phyloP scores from a whole-genome alignment of 371 early-diverging fungal genomes.

The Actinomucor elegans region DNA sequence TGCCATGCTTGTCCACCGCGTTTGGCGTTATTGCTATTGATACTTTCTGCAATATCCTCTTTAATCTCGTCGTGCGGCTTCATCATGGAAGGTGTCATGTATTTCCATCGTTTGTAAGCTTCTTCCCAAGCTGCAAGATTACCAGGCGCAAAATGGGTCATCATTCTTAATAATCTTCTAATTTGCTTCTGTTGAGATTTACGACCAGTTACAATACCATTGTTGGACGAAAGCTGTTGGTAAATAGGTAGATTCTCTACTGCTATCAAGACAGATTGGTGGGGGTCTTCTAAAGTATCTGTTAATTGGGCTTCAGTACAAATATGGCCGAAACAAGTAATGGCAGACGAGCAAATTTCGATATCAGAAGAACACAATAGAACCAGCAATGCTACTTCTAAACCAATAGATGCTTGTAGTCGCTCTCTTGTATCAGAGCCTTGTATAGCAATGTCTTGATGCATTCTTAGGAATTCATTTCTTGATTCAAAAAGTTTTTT shows the following conservation, averaged over 20 bases:
- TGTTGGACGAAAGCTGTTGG: constrained; percentile 62
- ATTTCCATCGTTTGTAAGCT: constrained; percentile 78
- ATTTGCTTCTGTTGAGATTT: constrained; percentile 82
- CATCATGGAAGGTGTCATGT: constrained; percentile 56
- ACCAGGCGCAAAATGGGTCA: constrained; percentile 72
- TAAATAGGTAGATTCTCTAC: constrained; percentile 75
- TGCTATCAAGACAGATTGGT: constrained; percentile 58
- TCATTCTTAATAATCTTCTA: constrained; percentile 67
- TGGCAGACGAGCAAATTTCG: constrained; percentile 67
- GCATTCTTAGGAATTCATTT: constrained; percentile 59
- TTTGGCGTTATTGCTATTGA: constrained; percentile 7
- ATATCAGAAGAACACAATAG: constrained; percentile 75
- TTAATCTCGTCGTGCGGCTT: constrained; percentile 44
- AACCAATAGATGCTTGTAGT: constrained; percentile 66
- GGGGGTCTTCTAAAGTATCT: constrained; percentile 57
- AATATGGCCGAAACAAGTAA: constrained; percentile 63
- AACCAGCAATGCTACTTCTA: constrained; percentile 80
- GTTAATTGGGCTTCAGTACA: constrained; percentile 64
- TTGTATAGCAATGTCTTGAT: constrained; percentile 50
- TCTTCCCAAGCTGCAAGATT: constrained; percentile 89
- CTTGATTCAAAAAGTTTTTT: constrained; percentile 60
- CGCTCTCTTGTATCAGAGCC: constrained; percentile 63
- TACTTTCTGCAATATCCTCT: constrained; percentile 31
- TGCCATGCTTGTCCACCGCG: constrained; percentile 34
- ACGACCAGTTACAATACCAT: constrained; percentile 65